Evolutionary conservation across 2,329 filamentous ascomycete genomes (phyloP).

Genomic region (Colletotrichum sp.): DNA sequence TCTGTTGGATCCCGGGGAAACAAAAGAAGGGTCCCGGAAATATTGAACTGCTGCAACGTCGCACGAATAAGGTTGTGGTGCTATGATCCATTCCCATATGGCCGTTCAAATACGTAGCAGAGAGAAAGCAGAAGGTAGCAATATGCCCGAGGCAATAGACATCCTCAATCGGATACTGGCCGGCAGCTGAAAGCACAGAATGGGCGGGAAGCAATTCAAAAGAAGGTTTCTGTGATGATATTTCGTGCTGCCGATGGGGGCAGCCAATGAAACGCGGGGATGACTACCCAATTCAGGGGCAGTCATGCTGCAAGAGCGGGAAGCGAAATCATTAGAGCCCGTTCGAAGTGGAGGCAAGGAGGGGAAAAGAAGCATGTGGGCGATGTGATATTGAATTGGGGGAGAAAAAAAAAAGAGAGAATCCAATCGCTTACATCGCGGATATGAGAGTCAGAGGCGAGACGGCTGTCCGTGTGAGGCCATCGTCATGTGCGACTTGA

Average conservation of each 20-base stretch:
- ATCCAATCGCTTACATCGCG: background rate
- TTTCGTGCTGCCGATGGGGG: background rate
- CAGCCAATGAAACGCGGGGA: slow-evolving; percentile 15
- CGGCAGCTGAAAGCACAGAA: background rate
- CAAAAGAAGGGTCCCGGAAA: slow-evolving; percentile 7
- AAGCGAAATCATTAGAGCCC: slow-evolving; percentile 16
- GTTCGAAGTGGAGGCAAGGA: slow-evolving; percentile 2
- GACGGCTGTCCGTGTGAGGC: background rate
- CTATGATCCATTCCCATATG: background rate
- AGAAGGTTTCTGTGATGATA: background rate
- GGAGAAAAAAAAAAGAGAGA: background rate
- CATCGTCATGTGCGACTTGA: slow-evolving; percentile 8
- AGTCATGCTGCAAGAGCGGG: slow-evolving; percentile 5
- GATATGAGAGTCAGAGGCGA: background rate
- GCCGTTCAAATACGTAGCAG: background rate
- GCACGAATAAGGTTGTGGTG: slow-evolving; percentile 10
- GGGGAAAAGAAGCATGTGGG: background rate
- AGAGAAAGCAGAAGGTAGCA: slow-evolving; percentile 2
- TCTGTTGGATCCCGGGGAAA: background rate
- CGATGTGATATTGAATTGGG: background rate
- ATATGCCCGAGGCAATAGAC: background rate
- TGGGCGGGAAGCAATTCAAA: background rate
- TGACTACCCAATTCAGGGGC: slow-evolving; percentile 17
- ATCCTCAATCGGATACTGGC: background rate
- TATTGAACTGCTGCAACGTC: slow-evolving; percentile 7